Evolutionary conservation across 192 early-diverging fungal genomes (phyloP), one percentile per base, ranked within the genome.

Genomic region (Diversispora epigaea): DNA sequence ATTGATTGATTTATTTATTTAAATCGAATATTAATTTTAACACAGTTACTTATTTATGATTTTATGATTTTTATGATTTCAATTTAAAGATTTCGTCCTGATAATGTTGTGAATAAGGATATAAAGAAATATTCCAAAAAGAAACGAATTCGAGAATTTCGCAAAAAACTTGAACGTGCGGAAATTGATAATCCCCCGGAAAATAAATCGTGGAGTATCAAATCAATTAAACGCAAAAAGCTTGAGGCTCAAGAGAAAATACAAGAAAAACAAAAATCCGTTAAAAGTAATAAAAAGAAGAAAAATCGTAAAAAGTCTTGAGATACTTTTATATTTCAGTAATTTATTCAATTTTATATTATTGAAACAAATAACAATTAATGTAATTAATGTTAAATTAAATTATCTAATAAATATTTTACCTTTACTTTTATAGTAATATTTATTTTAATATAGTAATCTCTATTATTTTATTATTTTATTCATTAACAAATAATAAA

Each of bases 51-150:
- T 61, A n/a, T 17, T 17, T 10, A 25, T 61, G 17, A 32, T n/a
- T 60, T 17, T 61, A 10, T 61, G 21, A 8, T 25, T 10, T 4
- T n/a, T 6, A 66, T 66, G 11, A 6, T 47, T 68, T 54, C 41
- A 15, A 47, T 17, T 32, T 32, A 32, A 32, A 73, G 71, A 19
- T 75, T 74, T n/a, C 77, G 74, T 8, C 54, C 77, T 0, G 81
- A 83, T 0, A 25, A 46, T 41, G 63, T 77, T 25, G 77, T 80
- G 52, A 65, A 78, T 49, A 47, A 64, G 0, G 81, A 83, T 74
- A 58, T 80, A 71, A 76, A 75, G 6, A 86, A 86, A 77, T 82
- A 88, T 61, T 77, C 85, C 44, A 88, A 82, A 76, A 85, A 86
- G 73, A 88, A 87, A 78, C 81, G 89, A 64, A 73, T 85, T 39